phyloP scores from a whole-genome alignment of 345 rosid genomes.

The Anacardium occidentale region DNA sequence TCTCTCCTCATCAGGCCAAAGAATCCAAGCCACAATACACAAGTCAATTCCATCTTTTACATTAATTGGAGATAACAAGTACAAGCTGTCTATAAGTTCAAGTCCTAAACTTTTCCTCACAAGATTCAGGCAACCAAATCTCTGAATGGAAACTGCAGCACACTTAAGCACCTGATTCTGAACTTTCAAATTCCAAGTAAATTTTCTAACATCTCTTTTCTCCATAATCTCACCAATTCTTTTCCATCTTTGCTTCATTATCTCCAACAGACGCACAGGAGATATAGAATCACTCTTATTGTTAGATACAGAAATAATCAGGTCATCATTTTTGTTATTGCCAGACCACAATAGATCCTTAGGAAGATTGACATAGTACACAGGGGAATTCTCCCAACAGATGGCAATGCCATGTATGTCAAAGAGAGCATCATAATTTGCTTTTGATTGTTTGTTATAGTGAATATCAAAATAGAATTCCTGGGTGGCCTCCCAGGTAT shows the following conservation, averaged over 20 bases:
- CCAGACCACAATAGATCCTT: constrained; percentile 63
- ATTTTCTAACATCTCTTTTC: constrained; percentile 55
- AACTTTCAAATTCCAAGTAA: constrained; percentile 87
- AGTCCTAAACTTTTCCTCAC: constrained; percentile 39
- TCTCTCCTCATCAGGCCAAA: constrained; percentile 98
- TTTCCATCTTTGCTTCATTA: constrained; percentile 64
- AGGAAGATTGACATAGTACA: constrained; percentile 75
- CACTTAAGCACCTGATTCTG: constrained; percentile 80
- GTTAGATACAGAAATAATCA: constrained; percentile 32
- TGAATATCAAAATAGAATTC: constrained; percentile 90
- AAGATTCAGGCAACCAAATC: constrained; percentile 45
- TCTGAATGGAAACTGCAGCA: constrained; percentile 68
- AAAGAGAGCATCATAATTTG: constrained; percentile 45
- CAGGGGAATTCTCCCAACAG: constrained; percentile 86
- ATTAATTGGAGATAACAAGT: constrained; percentile 46
- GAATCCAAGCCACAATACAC: constrained; percentile 81
- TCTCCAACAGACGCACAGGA: constrained; percentile 42
- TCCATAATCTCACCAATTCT: constrained; percentile 72
- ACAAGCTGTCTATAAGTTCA: constrained; percentile 54
- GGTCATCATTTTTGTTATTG: constrained; percentile 36
- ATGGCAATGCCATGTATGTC: constrained; percentile 90
- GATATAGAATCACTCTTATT: constrained; percentile 31
- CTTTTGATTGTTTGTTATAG: constrained; percentile 54
- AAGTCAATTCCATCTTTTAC: constrained; percentile 64
- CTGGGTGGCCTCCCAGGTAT: constrained; percentile 57